A percentile compares a stretch with the other conserved stretches of the same genome.
phyloP scores from a whole-genome alignment of 495 filamentous ascomycete species.

The Penicillium atrosanguineum region DNA sequence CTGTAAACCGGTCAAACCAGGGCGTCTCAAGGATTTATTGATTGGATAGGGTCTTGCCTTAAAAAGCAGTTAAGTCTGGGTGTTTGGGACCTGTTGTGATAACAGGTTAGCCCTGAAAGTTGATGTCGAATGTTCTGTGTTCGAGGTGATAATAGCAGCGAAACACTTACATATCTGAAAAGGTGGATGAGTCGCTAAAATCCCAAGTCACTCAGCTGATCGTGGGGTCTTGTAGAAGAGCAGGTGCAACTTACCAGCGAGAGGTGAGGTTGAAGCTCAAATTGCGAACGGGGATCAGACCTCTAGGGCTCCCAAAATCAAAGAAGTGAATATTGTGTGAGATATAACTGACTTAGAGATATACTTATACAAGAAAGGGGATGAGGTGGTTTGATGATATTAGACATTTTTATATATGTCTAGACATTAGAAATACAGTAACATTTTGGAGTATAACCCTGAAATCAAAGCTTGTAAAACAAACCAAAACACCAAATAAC shows the following conservation, averaged over 20 bases:
- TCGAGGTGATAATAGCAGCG: neutral
- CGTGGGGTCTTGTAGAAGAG: neutral
- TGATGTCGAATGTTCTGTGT: no score
- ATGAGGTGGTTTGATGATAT: constrained; percentile 15
- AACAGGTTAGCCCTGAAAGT: no score
- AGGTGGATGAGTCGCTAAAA: neutral
- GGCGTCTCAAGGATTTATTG: neutral
- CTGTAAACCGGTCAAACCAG: neutral
- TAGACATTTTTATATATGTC: constrained; percentile 21
- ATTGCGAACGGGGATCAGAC: neutral
- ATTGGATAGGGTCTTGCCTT: neutral
- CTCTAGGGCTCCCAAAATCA: neutral
- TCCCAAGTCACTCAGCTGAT: neutral
- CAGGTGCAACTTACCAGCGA: neutral
- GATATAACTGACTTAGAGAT: neutral
- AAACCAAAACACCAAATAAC: constrained; percentile 24
- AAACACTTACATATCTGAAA: neutral
- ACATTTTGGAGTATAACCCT: constrained; percentile 24
- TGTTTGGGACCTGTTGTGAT: neutral
- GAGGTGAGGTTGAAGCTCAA: neutral
- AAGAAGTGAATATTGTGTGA: neutral
- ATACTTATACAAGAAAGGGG: neutral
- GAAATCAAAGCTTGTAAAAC: constrained; percentile 7
- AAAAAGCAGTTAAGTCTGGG: neutral
- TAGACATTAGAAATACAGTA: constrained; percentile 28